Conservation (phyloP, 2,329 filamentous ascomycete species). For the Penicillium sp. region DNA sequence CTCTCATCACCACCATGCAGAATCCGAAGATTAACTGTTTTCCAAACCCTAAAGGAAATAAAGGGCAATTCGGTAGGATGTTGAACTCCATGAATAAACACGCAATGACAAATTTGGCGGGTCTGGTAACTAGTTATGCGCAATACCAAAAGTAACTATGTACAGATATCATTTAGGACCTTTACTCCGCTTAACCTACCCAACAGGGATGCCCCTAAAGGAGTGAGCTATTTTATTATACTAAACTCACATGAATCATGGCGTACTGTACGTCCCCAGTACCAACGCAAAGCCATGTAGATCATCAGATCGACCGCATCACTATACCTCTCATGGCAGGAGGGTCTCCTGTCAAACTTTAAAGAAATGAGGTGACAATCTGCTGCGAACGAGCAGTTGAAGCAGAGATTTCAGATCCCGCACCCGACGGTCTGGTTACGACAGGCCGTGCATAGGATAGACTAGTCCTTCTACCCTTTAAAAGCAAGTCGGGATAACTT, state of each 20-base stretch:
- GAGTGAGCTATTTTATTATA: not conserved
- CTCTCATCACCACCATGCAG: too few species aligned
- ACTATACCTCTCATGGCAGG: not conserved
- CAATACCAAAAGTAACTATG: too few species aligned
- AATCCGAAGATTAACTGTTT: too few species aligned
- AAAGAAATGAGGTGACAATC: not conserved
- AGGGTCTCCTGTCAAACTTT: constrained; percentile 4
- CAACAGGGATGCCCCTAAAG: not conserved
- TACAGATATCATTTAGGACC: too few species aligned
- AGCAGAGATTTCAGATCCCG: not conserved
- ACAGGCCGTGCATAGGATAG: not conserved
- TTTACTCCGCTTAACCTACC: not conserved
- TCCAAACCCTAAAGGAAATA: too few species aligned
- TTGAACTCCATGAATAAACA: too few species aligned
- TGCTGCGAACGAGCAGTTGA: constrained; percentile 3
- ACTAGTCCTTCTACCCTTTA: not conserved
- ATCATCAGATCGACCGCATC: not conserved
- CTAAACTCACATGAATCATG: not conserved
- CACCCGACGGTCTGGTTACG: constrained; percentile 2
- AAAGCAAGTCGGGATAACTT: not conserved
- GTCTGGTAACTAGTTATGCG: too few species aligned
- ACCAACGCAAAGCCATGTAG: not conserved
- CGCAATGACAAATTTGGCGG: too few species aligned
- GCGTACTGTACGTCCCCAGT: not conserved
- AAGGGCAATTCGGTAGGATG: too few species aligned